phyloP scores from a whole-genome alignment of 306 rosid genomes.

The Trifolium pratense region DNA sequence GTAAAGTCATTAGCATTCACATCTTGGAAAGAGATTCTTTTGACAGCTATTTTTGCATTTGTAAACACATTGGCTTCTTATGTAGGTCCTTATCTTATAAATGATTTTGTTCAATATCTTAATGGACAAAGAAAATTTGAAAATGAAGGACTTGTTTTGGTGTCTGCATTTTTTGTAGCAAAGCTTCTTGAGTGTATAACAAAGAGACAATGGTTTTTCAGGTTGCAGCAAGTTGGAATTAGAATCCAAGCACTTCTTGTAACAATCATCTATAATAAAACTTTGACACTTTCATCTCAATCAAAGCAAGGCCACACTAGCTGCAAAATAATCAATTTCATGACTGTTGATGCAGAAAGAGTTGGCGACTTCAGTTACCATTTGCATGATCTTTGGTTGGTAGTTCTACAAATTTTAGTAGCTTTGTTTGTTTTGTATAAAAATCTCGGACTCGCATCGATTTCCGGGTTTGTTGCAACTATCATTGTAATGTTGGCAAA shows the following conservation, averaged over 20 bases:
- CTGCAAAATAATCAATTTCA: slow-evolving; percentile 78
- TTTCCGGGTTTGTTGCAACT: slow-evolving; percentile 72
- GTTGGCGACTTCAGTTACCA: slow-evolving; percentile 71
- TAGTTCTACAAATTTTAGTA: slow-evolving; percentile 64
- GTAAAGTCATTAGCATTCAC: slow-evolving; percentile 52
- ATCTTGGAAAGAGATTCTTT: slow-evolving; percentile 60
- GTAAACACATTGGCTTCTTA: slow-evolving; percentile 59
- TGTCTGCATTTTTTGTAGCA: slow-evolving; percentile 62
- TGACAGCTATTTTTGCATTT: slow-evolving; percentile 50
- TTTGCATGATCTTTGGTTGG: slow-evolving; percentile 75
- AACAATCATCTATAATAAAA: slow-evolving; percentile 66
- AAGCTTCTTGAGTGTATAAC: slow-evolving; percentile 73
- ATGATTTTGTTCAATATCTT: slow-evolving; percentile 73
- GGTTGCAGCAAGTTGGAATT: slow-evolving; percentile 64
- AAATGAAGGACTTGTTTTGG: slow-evolving; percentile 69
- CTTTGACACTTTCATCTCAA: slow-evolving; percentile 66
- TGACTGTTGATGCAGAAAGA: slow-evolving; percentile 88
- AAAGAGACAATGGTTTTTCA: slow-evolving; percentile 69
- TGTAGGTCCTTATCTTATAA: slow-evolving; percentile 85
- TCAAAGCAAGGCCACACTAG: slow-evolving; percentile 61
- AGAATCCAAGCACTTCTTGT: slow-evolving; percentile 62
- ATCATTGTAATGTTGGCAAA: slow-evolving; percentile 68
- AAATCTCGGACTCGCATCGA: slow-evolving; percentile 75
- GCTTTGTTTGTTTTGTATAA: slow-evolving; percentile 71
- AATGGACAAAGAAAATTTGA: slow-evolving; percentile 53